Percentiles rank a stretch among this genome's conserved stretches.
These are phyloP conservation scores for Corrigiola litoralis DNA, from an alignment of 179 eudicot species.

Conservation along the genomic window DNA sequence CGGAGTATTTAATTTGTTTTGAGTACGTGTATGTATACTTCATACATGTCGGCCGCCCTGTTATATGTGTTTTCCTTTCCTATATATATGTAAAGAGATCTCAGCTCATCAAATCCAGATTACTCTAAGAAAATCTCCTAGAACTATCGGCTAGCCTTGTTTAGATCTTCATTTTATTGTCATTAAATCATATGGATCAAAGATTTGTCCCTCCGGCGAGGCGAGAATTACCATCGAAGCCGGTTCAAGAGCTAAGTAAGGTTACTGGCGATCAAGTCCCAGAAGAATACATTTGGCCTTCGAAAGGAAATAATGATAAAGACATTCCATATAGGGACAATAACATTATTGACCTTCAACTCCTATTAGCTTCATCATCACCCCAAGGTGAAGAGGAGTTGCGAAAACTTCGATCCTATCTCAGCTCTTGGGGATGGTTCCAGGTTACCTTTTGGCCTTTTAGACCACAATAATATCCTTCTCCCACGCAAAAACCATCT, in stretches of 20 bases:
- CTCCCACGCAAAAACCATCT: no score
- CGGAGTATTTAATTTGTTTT: no score
- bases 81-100: no score
- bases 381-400: background rate
- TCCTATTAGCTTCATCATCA: background rate
- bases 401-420: background rate
- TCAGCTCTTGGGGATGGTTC: slow-evolving; percentile 8
- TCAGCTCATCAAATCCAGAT: no score
- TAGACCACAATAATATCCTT: background rate
- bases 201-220: background rate
- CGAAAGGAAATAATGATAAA: background rate
- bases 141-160: no score
- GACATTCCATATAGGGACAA: background rate
- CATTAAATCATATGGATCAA: no score
- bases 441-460: background rate
- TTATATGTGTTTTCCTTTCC: no score
- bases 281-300: slow-evolving; percentile 1
- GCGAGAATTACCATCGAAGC: background rate
- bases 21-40: no score
- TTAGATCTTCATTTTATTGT: no score
- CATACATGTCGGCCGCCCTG: no score
- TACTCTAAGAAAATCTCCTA: no score
- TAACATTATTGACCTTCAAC: background rate
- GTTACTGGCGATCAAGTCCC: background rate
- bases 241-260: slow-evolving; percentile 10